These are phyloP conservation scores for Endothia cerciana DNA, from an alignment of 2,329 filamentous ascomycete genomes.

Conservation along the genomic window DNA sequence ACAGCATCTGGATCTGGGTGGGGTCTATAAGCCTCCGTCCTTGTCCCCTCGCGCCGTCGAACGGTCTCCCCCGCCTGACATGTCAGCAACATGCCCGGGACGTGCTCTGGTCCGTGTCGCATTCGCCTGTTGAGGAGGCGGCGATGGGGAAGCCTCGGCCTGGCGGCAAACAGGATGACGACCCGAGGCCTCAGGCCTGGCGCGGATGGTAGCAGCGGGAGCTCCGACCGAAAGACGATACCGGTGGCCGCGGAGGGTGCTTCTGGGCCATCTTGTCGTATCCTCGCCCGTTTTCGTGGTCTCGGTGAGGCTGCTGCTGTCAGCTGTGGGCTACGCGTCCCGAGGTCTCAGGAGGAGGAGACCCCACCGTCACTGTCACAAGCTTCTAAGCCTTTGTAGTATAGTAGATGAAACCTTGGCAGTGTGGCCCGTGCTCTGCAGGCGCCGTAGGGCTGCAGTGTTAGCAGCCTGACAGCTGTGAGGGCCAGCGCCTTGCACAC, in stretches of 20 bases:
- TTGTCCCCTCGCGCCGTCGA: background rate
- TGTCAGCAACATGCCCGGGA: background rate
- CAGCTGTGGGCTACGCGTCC: background rate
- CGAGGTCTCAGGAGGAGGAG: background rate
- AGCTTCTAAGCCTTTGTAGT: background rate
- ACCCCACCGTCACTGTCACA: slow-evolving; percentile 1
- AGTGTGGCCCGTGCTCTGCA: too few species aligned
- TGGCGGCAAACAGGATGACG: background rate
- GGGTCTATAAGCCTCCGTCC: background rate
- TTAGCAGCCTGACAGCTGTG: too few species aligned
- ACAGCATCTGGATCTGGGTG: background rate
- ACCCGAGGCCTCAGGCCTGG: background rate
- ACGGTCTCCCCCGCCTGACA: background rate
- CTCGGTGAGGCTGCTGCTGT: background rate
- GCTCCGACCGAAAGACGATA: background rate
- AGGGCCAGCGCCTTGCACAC: too few species aligned
- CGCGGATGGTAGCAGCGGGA: too few species aligned
- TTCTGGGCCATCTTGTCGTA: background rate
- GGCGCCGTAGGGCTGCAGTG: too few species aligned
- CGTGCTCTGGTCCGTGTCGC: too few species aligned
- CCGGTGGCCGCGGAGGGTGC: background rate
- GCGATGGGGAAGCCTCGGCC: background rate
- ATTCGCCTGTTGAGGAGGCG: background rate
- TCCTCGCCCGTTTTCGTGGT: background rate
- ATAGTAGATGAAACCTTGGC: too few species aligned